Evolutionary conservation across 495 filamentous ascomycete genomes (phyloP).

Genomic region (Trichoderma parareesei): DNA sequence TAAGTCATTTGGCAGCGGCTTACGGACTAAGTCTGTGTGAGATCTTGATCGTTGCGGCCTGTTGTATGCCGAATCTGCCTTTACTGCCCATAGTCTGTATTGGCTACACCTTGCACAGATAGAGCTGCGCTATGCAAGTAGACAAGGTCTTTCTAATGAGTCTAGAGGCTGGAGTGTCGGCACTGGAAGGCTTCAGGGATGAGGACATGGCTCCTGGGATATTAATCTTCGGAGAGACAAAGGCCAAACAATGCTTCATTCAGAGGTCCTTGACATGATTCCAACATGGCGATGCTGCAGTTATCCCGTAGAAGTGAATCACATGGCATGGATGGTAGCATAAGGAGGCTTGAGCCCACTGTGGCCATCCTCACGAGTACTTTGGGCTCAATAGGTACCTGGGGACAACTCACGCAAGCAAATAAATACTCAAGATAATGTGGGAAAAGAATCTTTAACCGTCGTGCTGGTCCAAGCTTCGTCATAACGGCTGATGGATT

Average conservation of each 20-base stretch:
- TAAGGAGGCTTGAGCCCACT: too few species aligned
- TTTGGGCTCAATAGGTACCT: too few species aligned
- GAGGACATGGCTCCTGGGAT: conserved; percentile 35
- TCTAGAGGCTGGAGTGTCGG: conserved; percentile 22
- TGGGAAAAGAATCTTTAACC: too few species aligned
- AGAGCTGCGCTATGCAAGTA: conserved; percentile 23
- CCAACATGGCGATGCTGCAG: neutral
- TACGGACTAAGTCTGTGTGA: conserved; percentile 20
- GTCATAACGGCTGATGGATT: too few species aligned
- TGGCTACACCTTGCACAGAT: conserved; percentile 25
- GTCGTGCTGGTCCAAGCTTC: too few species aligned
- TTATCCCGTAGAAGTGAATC: too few species aligned
- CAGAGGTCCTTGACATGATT: conserved; percentile 15
- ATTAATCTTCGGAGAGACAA: conserved; percentile 37
- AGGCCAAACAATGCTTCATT: conserved; percentile 38
- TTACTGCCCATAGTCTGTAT: conserved; percentile 24
- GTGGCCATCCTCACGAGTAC: too few species aligned
- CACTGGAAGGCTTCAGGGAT: conserved; percentile 33
- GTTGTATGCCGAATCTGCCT: neutral
- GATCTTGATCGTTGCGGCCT: conserved; percentile 24
- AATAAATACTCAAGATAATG: too few species aligned
- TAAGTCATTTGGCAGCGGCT: conserved; percentile 45
- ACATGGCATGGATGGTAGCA: too few species aligned
- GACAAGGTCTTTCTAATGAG: conserved; percentile 26
- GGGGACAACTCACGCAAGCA: too few species aligned